Evolutionary conservation across 768 basidiomycete species (phyloP).

Genomic region (Amanita thiersii): DNA sequence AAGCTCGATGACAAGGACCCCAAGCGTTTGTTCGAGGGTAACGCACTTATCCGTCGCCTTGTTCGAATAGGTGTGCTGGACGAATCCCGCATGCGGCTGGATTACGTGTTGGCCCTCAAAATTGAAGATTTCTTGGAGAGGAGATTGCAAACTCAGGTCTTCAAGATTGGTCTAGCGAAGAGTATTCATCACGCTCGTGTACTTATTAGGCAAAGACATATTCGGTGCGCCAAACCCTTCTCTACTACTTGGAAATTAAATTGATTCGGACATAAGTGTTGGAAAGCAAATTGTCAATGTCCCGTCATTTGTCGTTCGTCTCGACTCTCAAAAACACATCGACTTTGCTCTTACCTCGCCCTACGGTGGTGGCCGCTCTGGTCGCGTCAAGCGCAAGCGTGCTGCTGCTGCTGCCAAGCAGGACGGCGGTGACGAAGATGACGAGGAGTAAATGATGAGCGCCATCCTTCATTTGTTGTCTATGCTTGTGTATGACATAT

Average conservation of each 20-base stretch:
- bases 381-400: conserved; percentile 99
- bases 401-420: conserved; percentile 87
- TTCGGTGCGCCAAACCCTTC: conserved; percentile 55
- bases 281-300: conserved; percentile 99
- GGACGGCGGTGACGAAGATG: conserved; percentile 83
- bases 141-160: conserved; percentile 97
- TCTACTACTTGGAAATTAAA: neutral
- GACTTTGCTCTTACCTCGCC: conserved; percentile 98
- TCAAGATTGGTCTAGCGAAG: conserved; percentile 98
- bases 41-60: conserved; percentile 90
- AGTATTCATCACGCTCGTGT: conserved; percentile 98
- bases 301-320: conserved; percentile 96
- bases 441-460: conserved; percentile 62
- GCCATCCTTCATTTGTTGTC: neutral
- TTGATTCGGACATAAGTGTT: conserved; percentile 43
- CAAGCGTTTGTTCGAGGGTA: conserved; percentile 99
- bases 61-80: conserved; percentile 99
- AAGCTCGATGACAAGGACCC: conserved; percentile 99
- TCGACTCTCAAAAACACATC: conserved; percentile 99
- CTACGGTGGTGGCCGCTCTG: conserved; percentile 89
- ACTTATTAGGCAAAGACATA: conserved; percentile 96
- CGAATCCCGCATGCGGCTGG: conserved; percentile 97
- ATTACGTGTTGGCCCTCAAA: conserved; percentile 99
- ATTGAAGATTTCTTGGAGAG: conserved; percentile 99
- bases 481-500: conserved; percentile 21